These are phyloP conservation scores for Blastocystis hominis DNA, from an alignment of 352 stramenopile genomes.

Conservation along the genomic window DNA sequence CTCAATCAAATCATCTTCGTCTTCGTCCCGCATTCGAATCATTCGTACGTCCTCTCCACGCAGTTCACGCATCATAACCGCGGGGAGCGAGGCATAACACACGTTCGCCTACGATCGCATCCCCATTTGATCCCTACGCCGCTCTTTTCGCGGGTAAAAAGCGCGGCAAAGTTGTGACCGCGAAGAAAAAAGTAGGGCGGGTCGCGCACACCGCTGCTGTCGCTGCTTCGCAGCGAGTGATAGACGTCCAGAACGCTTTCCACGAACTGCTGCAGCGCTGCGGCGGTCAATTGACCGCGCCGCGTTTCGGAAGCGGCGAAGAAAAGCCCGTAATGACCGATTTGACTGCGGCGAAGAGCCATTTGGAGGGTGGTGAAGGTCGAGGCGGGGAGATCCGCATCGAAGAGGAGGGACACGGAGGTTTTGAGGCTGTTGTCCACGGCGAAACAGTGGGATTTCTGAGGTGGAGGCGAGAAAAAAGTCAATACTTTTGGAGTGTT, in stretches of 20 bases:
- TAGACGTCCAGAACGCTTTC: constrained; percentile 33
- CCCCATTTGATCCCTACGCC: neutral
- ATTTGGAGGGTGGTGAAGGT: constrained; percentile 8
- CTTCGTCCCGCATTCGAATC: constrained; percentile 16
- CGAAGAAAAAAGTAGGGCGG: constrained; percentile 14
- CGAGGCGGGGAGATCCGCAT: neutral
- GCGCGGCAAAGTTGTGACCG: neutral
- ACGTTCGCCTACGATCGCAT: neutral
- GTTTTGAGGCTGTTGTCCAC: constrained; percentile 53
- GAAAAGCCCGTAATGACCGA: neutral
- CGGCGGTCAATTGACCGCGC: neutral
- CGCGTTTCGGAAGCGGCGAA: neutral
- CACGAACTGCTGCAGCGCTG: neutral
- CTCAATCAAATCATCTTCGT: constrained; percentile 19
- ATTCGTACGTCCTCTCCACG: neutral
- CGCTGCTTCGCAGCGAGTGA: neutral
- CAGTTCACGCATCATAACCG: neutral
- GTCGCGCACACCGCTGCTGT: neutral
- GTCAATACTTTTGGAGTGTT: neutral
- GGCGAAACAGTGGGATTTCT: neutral
- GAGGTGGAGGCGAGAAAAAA: neutral
- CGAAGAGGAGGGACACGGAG: neutral
- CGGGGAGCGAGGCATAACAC: neutral
- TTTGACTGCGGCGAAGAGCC: constrained; percentile 34
- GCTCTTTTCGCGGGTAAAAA: constrained; percentile 48